A percentile compares a stretch with the other conserved stretches of the same genome.
Conservation (phyloP, 1,139 yeast genomes). For the Zygoascus hellenicus region DNA sequence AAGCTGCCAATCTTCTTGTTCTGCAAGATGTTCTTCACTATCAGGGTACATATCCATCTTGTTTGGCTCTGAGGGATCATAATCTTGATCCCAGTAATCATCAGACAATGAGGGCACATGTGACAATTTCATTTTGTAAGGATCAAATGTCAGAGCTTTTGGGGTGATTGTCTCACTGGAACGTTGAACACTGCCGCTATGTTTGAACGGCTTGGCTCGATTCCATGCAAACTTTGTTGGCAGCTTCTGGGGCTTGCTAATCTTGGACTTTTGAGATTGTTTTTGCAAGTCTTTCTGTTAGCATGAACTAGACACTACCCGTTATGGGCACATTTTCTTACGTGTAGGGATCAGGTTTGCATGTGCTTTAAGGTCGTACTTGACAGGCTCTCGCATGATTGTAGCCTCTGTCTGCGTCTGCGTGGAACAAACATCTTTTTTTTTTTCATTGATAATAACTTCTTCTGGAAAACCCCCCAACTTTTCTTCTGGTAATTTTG, state of each 20-base stretch:
- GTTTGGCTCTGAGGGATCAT: constrained; percentile 20
- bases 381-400: constrained; percentile 11
- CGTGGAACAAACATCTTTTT: background rate
- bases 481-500: background rate
- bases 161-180: constrained; percentile 1
- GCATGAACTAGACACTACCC: background rate
- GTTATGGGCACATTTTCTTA: background rate
- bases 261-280: no score
- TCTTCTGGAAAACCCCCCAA: background rate
- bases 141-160: constrained; percentile 3
- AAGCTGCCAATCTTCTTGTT: constrained; percentile 19
- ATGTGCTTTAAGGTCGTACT: background rate
- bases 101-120: background rate
- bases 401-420: constrained; percentile 1
- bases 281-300: background rate
- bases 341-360: no score
- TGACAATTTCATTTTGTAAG: background rate
- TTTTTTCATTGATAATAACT: background rate
- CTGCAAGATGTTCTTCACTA: constrained; percentile 16
- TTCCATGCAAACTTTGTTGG: no score
- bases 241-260: background rate
- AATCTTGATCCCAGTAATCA: constrained; percentile 18
- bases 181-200: constrained; percentile 13
- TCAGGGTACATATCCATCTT: constrained; percentile 12
- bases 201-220: constrained; percentile 3